Evolutionary conservation across 208 protist species (phyloP).

Genomic region (Trypanosoma brucei): DNA sequence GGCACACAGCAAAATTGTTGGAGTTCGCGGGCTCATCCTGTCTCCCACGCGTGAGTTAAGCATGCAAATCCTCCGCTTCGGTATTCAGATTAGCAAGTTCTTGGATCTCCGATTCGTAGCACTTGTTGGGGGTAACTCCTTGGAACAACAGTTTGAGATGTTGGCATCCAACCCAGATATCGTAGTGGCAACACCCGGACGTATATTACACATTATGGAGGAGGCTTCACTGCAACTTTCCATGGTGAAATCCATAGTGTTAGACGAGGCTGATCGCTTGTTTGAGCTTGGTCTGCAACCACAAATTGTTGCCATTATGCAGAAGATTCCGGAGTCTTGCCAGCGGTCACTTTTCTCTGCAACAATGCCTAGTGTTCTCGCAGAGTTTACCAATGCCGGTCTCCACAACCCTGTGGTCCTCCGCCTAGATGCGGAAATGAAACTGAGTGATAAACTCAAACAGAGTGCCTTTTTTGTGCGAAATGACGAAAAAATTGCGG

Average conservation of each 20-base stretch:
- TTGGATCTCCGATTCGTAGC: slow-evolving; percentile 91
- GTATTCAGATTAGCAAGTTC: slow-evolving; percentile 91
- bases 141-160: slow-evolving; percentile 97
- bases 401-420: slow-evolving; percentile 96
- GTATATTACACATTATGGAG: slow-evolving; percentile 96
- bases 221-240: slow-evolving; percentile 92
- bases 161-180: slow-evolving; percentile 97
- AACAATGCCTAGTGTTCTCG: slow-evolving; percentile 96
- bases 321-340: slow-evolving; percentile 87
- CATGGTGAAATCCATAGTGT: slow-evolving; percentile 94
- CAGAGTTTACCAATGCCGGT: slow-evolving; percentile 97
- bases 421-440: slow-evolving; percentile 96
- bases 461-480: slow-evolving; percentile 92
- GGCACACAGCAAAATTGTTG: slow-evolving; percentile 90
- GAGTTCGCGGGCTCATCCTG: slow-evolving; percentile 95
- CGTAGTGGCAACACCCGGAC: slow-evolving; percentile 98
- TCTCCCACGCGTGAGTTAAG: slow-evolving; percentile 98
- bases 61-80: slow-evolving; percentile 96
- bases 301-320: slow-evolving; percentile 96
- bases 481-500: slow-evolving; percentile 93
- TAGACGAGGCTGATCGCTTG: slow-evolving; percentile 99
- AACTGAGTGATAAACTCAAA: slow-evolving; percentile 93
- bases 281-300: slow-evolving; percentile 97
- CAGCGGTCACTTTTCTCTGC: slow-evolving; percentile 98
- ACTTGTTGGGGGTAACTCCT: slow-evolving; percentile 95